phyloP scores from a whole-genome alignment of 495 filamentous ascomycete genomes.

The Podospora comata region DNA sequence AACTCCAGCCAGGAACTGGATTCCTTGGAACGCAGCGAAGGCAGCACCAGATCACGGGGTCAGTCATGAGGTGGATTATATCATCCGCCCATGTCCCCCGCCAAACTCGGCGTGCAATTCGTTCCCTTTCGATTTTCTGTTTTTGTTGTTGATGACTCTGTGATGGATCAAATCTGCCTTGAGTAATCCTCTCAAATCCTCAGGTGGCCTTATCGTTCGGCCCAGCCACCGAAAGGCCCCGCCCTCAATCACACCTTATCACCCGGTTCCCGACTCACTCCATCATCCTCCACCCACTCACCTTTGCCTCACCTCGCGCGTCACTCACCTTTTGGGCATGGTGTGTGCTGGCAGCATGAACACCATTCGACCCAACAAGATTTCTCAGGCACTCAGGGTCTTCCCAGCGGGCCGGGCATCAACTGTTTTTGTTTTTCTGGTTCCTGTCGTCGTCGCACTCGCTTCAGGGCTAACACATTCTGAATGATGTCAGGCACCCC shows the following conservation, averaged over 20 bases:
- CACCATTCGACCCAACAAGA: background rate
- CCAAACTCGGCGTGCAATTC: background rate
- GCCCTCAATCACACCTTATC: background rate
- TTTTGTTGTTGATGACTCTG: background rate
- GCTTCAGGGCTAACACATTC: background rate
- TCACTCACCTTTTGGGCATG: background rate
- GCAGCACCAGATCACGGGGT: background rate
- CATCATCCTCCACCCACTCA: background rate
- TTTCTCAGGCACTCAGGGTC: background rate
- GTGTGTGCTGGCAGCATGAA: constrained; percentile 3
- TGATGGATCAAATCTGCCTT: background rate
- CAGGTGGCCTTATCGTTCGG: background rate
- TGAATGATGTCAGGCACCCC: background rate
- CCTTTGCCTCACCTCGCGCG: background rate
- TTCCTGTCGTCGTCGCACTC: background rate
- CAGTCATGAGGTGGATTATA: background rate
- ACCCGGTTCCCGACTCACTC: background rate
- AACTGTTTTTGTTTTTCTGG: background rate
- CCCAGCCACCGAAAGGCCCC: background rate
- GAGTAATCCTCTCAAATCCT: background rate
- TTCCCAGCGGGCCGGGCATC: constrained; percentile 14
- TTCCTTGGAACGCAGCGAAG: background rate
- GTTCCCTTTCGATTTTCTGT: background rate
- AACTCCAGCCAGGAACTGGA: background rate
- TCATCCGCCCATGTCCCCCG: background rate